phyloP scores from a whole-genome alignment of 805 yeast species.

The Barnettozyma vustinii region DNA sequence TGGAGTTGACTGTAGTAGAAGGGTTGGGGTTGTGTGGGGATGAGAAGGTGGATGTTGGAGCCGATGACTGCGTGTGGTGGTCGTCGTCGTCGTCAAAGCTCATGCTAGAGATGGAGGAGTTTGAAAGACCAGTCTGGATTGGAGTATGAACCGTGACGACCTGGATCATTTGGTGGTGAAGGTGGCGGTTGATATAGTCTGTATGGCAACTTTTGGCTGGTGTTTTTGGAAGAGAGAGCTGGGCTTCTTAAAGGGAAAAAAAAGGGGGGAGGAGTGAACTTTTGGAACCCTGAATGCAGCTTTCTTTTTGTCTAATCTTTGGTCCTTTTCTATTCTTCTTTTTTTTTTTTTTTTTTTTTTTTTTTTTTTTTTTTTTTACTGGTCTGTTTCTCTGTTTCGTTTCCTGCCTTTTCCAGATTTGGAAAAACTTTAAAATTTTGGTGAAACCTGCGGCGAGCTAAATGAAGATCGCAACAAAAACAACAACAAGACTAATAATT shows the following conservation, averaged over 20 bases:
- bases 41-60: slow-evolving; percentile 16
- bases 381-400: background rate
- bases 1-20: slow-evolving; percentile 3
- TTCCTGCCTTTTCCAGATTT: background rate
- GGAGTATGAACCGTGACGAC: background rate
- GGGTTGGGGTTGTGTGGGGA: slow-evolving; percentile 11
- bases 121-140: background rate
- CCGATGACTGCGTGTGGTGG: slow-evolving; percentile 8
- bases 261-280: too few species aligned
- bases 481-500: too few species aligned
- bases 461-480: too few species aligned
- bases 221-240: too few species aligned
- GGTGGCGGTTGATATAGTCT: background rate
- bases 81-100: slow-evolving; percentile 11
- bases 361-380: too few species aligned
- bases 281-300: too few species aligned
- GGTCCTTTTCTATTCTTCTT: background rate
- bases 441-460: too few species aligned
- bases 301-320: background rate
- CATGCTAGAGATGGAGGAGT: slow-evolving; percentile 10
- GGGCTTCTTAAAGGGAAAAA: background rate
- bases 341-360: too few species aligned
- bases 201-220: background rate
- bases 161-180: background rate
- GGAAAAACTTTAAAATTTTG: too few species aligned